Conservation (phyloP, 768 basidiomycete species). For the Cubamyces lactineus region DNA sequence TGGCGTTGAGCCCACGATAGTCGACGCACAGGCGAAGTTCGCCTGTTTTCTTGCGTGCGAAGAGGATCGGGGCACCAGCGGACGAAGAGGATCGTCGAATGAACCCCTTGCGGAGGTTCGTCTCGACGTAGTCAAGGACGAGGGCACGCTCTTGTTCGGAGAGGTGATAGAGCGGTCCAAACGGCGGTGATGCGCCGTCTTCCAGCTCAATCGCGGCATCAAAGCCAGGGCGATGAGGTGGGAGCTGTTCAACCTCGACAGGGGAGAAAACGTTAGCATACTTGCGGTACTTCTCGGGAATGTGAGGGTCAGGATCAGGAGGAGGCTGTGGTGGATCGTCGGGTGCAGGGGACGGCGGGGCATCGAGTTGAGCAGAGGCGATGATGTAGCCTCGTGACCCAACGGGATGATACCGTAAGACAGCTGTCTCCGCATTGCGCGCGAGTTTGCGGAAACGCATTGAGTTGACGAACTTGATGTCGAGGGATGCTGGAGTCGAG, state of each 20-base stretch:
- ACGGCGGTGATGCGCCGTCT: conserved; percentile 31
- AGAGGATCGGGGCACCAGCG: conserved; percentile 33
- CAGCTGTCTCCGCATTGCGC: not conserved
- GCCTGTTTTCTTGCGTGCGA: conserved; percentile 34
- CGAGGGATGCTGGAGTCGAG: not conserved
- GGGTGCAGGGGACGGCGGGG: not conserved
- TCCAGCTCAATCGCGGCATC: conserved; percentile 42
- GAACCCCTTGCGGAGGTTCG: conserved; percentile 39
- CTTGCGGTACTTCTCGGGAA: conserved; percentile 30
- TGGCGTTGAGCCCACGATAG: conserved; percentile 38
- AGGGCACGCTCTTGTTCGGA: conserved; percentile 37
- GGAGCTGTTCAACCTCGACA: conserved; percentile 35
- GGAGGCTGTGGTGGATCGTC: not conserved
- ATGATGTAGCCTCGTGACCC: conserved; percentile 6
- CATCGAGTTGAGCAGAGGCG: not conserved
- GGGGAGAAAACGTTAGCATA: conserved; percentile 36
- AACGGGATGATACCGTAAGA: conserved; percentile 6
- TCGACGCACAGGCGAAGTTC: conserved; percentile 33
- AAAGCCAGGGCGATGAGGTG: conserved; percentile 36
- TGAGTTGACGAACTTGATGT: conserved; percentile 1
- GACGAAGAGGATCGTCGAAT: conserved; percentile 36
- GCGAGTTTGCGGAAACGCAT: conserved; percentile 1
- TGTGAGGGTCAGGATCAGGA: not conserved
- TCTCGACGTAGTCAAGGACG: conserved; percentile 41
- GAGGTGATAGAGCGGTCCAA: conserved; percentile 41